These are phyloP conservation scores for Aspergillus awamori DNA, from an alignment of 2,329 filamentous ascomycete species.

Conservation along the genomic window DNA sequence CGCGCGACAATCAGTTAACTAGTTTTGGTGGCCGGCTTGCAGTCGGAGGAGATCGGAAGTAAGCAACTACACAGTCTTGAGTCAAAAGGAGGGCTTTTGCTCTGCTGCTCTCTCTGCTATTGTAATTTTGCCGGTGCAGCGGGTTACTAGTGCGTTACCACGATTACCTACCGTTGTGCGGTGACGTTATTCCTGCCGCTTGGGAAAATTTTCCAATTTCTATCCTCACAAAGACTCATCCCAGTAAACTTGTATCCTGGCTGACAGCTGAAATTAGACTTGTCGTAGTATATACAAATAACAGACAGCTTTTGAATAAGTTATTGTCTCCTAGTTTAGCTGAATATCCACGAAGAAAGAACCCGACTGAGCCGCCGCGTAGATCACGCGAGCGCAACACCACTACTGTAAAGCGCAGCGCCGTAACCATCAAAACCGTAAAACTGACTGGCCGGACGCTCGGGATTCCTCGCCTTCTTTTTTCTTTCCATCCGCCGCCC, in stretches of 20 bases:
- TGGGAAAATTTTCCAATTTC: not conserved
- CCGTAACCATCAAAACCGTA: not conserved
- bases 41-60: conserved; percentile 15
- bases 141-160: conserved; percentile 3
- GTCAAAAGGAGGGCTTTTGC: too few species aligned
- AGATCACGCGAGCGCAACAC: conserved; percentile 24
- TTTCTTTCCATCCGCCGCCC: conserved; percentile 16
- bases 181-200: conserved; percentile 19
- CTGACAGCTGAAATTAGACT: too few species aligned
- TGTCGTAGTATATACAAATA: too few species aligned
- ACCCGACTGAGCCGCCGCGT: conserved; percentile 14
- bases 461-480: conserved; percentile 21
- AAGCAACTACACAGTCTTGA: too few species aligned
- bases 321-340: too few species aligned
- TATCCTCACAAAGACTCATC: not conserved
- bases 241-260: not conserved
- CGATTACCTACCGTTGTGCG: not conserved
- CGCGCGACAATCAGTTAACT: not conserved
- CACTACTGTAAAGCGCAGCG: not conserved
- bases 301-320: too few species aligned
- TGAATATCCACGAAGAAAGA: too few species aligned
- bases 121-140: not conserved
- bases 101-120: not conserved
- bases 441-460: conserved; percentile 14
- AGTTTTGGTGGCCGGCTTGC: conserved; percentile 27